phyloP scores from a whole-genome alignment of 2,329 filamentous ascomycete species.

The Arthrocladium fulminans region DNA sequence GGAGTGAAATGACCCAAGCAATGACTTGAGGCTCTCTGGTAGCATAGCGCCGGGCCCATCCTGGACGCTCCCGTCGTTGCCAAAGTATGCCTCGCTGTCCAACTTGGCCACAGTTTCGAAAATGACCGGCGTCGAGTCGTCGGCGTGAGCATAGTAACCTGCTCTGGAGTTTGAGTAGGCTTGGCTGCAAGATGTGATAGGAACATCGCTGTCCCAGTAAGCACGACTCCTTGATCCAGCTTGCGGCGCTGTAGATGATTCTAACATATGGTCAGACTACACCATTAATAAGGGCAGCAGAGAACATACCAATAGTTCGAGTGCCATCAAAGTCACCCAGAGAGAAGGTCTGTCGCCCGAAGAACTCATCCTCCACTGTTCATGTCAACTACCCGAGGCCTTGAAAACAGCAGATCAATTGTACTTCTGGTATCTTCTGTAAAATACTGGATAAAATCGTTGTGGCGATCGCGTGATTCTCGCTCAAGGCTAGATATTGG shows the following conservation, averaged over 20 bases:
- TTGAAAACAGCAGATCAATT: background rate
- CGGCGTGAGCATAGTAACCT: background rate
- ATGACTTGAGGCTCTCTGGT: background rate
- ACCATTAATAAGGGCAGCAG: background rate
- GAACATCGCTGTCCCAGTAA: background rate
- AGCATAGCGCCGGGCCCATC: background rate
- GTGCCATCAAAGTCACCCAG: background rate
- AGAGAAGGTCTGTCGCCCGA: background rate
- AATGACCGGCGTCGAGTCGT: background rate
- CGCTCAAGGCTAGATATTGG: too few species aligned
- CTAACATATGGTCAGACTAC: background rate
- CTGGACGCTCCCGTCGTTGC: background rate
- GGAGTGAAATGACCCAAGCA: too few species aligned
- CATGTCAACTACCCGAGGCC: background rate
- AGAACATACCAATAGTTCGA: background rate
- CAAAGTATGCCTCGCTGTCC: background rate
- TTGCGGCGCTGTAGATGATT: background rate
- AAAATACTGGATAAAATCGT: background rate
- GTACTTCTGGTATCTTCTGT: background rate
- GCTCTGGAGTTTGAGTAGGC: background rate
- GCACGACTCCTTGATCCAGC: background rate
- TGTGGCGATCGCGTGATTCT: background rate
- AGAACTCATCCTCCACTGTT: background rate
- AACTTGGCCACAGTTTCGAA: background rate
- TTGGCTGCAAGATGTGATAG: background rate